Evolutionary conservation across 495 filamentous ascomycete genomes (phyloP).

Genomic region (Talaromyces adpressus): DNA sequence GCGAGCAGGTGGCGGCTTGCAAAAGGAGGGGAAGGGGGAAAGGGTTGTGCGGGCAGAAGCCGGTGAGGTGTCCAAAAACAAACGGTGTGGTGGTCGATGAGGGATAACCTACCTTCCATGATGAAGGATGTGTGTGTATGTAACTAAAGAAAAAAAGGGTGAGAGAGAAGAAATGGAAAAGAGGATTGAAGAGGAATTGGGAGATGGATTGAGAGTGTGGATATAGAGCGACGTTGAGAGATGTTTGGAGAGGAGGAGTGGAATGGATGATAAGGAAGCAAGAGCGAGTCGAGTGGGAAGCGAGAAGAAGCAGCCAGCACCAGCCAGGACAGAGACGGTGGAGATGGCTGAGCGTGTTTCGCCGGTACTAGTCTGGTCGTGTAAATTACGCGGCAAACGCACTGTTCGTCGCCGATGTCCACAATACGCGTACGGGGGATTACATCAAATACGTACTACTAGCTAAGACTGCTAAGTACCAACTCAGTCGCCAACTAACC

Average conservation of each 20-base stretch:
- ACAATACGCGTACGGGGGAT: not conserved
- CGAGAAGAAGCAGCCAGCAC: conserved; percentile 3
- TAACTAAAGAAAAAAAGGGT: conserved; percentile 30
- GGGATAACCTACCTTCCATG: conserved; percentile 70
- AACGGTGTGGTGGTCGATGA: conserved; percentile 14
- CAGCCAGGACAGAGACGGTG: not conserved
- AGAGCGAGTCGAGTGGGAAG: conserved; percentile 5
- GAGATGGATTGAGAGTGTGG: conserved; percentile 7
- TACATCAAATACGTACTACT: not conserved
- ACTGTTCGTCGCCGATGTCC: not conserved
- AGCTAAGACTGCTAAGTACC: not conserved
- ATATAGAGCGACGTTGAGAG: conserved; percentile 5
- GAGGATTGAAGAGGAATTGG: conserved; percentile 12
- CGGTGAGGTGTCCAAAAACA: conserved; percentile 28
- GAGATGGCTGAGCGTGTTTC: conserved; percentile 3
- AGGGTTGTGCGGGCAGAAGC: conserved; percentile 22
- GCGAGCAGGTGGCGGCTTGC: conserved; percentile 13
- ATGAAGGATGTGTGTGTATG: conserved; percentile 36
- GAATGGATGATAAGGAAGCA: conserved; percentile 5
- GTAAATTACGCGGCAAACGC: not conserved
- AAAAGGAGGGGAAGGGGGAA: conserved; percentile 9
- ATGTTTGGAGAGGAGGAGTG: not conserved
- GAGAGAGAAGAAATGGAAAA: conserved; percentile 16
- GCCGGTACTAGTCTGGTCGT: not conserved
- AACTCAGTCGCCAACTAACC: not conserved